A percentile compares a stretch with the other conserved stretches of the same genome.
These are phyloP conservation scores for Dendrobium officinale DNA, from an alignment of 106 monocot genomes.

Conservation along the genomic window DNA sequence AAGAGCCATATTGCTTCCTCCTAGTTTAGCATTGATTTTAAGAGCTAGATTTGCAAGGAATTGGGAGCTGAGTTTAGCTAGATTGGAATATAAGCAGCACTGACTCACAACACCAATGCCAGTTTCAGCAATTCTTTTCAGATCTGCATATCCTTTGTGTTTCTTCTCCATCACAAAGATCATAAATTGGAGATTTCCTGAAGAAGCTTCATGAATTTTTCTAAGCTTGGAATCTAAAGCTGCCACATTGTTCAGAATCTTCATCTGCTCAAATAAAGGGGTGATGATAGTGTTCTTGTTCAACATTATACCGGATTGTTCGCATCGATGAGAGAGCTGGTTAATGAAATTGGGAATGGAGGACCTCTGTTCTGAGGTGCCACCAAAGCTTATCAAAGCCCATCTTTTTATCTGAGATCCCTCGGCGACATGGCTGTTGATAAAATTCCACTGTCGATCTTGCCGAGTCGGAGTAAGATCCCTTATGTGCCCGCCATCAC, in stretches of 20 bases:
- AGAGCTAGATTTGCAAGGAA: constrained; percentile 75
- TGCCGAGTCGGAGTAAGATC: constrained; percentile 69
- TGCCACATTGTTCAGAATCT: constrained; percentile 47
- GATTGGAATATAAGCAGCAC: constrained; percentile 78
- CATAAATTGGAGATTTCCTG: constrained; percentile 61
- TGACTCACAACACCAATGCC: constrained; percentile 74
- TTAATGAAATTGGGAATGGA: constrained; percentile 63
- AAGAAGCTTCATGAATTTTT: constrained; percentile 57
- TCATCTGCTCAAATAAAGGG: constrained; percentile 58
- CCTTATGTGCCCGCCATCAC: constrained; percentile 56
- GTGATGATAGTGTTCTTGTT: constrained; percentile 35
- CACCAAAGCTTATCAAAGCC: constrained; percentile 86
- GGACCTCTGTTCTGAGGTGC: constrained; percentile 51
- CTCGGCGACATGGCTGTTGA: constrained; percentile 82
- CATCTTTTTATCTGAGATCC: constrained; percentile 63
- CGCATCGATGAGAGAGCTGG: constrained; percentile 57
- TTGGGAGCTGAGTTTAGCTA: constrained; percentile 44
- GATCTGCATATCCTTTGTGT: constrained; percentile 73
- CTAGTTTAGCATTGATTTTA: constrained; percentile 91
- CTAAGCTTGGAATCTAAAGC: constrained; percentile 57
- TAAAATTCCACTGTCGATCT: constrained; percentile 90
- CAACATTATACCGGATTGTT: constrained; percentile 67
- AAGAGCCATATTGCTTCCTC: constrained; percentile 70
- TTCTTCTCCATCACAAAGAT: constrained; percentile 90
- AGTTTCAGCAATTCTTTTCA: constrained; percentile 93